Percentiles rank a stretch among this genome's conserved stretches.
These are phyloP conservation scores for Suhomyces prunicola DNA, from an alignment of 805 yeast species.

Conservation along the genomic window DNA sequence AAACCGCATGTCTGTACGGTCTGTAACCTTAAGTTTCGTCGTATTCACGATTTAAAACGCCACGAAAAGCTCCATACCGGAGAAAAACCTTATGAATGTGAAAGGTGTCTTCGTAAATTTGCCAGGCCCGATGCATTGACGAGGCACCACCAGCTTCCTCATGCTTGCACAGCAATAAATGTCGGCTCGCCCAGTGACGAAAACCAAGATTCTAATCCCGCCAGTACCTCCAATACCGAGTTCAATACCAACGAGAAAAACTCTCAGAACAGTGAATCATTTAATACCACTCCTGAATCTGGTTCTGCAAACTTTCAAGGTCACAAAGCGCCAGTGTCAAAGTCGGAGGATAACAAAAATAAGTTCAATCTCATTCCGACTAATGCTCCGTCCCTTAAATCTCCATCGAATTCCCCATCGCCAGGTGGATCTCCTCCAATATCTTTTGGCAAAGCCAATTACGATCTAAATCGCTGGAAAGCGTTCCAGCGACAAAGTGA, in stretches of 20 bases:
- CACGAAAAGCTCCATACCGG: constrained; percentile 77
- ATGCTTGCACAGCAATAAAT: constrained; percentile 27
- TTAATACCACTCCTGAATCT: not conserved
- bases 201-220: not conserved
- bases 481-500: constrained; percentile 10
- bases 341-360: not conserved
- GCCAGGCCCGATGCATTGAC: constrained; percentile 75
- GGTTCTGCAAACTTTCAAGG: not conserved
- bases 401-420: constrained; percentile 1
- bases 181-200: not conserved
- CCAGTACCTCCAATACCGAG: not conserved
- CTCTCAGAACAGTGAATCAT: not conserved
- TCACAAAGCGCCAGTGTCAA: not conserved
- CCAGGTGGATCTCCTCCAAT: not conserved
- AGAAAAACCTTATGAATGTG: constrained; percentile 64
- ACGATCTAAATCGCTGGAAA: constrained; percentile 16
- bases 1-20: constrained; percentile 63
- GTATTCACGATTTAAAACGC: constrained; percentile 73
- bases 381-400: not conserved
- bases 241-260: not conserved
- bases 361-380: not conserved
- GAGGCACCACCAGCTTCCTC: constrained; percentile 54
- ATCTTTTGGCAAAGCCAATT: constrained; percentile 7
- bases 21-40: constrained; percentile 61
- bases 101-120: constrained; percentile 58